Evolutionary conservation across 2,329 filamentous ascomycete species (phyloP).

Genomic region (Paraphaeosphaeria sporulosa): DNA sequence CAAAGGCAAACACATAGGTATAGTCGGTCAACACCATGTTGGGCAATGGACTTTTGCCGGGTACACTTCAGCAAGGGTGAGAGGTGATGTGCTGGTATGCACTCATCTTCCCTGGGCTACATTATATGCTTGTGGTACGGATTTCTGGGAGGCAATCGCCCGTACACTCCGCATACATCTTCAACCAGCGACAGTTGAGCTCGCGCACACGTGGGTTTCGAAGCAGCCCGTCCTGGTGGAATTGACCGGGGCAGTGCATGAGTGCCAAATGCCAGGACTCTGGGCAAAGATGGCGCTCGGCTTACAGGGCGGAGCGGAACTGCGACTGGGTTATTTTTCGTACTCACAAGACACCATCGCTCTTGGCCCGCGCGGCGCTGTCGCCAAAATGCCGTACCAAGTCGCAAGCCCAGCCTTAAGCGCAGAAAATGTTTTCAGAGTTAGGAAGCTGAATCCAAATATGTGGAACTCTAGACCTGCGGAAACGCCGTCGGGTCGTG

Average conservation of each 20-base stretch:
- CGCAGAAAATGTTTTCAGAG: conserved; percentile 2
- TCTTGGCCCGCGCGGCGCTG: conserved; percentile 6
- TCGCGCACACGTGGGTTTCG: conserved; percentile 4
- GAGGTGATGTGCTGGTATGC: conserved; percentile 7
- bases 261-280: conserved; percentile 2
- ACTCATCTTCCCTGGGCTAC: conserved; percentile 9
- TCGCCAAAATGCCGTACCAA: conserved; percentile 7
- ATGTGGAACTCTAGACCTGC: not conserved
- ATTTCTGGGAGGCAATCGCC: conserved; percentile 1
- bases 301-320: conserved; percentile 4
- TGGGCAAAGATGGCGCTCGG: conserved; percentile 5
- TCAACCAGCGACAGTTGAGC: conserved; percentile 8
- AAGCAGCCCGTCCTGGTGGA: not conserved
- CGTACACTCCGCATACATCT: not conserved
- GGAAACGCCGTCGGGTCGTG: not conserved
- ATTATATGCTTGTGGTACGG: conserved; percentile 6
- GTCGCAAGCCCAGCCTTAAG: conserved; percentile 2
- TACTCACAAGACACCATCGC: not conserved
- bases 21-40: conserved; percentile 50
- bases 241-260: conserved; percentile 2
- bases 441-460: conserved; percentile 2
- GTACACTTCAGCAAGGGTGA: conserved; percentile 8
- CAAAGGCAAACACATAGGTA: conserved; percentile 76
- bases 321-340: conserved; percentile 3
- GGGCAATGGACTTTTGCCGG: conserved; percentile 5